Conservation (phyloP, 2,329 filamentous ascomycete genomes). For the Beauveria varroae region DNA sequence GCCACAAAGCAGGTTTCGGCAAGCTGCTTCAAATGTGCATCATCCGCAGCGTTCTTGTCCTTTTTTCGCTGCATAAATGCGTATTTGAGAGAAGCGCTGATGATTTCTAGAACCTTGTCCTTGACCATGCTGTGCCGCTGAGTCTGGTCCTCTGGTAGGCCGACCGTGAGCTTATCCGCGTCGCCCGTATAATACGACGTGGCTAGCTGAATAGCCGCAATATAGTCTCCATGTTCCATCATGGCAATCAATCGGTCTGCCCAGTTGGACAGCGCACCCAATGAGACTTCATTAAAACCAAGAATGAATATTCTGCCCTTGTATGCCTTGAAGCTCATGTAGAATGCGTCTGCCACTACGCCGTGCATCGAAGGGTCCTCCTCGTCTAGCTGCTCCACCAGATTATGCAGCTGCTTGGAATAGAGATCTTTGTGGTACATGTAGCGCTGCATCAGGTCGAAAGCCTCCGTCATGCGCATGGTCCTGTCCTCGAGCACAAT, state of each 20-base stretch:
- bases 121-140: slow-evolving; percentile 74
- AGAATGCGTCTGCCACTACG: slow-evolving; percentile 93
- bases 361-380: slow-evolving; percentile 87
- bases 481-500: slow-evolving; percentile 85
- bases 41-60: slow-evolving; percentile 36
- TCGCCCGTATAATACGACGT: slow-evolving; percentile 88
- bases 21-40: slow-evolving; percentile 64
- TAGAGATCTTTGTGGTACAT: slow-evolving; percentile 91
- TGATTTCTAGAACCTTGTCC: slow-evolving; percentile 88
- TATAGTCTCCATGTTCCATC: slow-evolving; percentile 96
- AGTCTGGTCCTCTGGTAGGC: slow-evolving; percentile 74
- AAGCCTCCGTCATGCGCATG: slow-evolving; percentile 88
- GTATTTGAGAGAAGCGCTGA: slow-evolving; percentile 84
- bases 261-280: slow-evolving; percentile 94
- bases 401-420: slow-evolving; percentile 71
- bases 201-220: slow-evolving; percentile 82
- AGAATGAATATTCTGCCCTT: slow-evolving; percentile 89
- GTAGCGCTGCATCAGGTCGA: slow-evolving; percentile 84
- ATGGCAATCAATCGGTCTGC: slow-evolving; percentile 85
- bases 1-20: slow-evolving; percentile 78
- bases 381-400: slow-evolving; percentile 85
- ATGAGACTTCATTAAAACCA: slow-evolving; percentile 87
- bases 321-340: slow-evolving; percentile 95
- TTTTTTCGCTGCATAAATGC: slow-evolving; percentile 64
- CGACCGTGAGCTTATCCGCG: slow-evolving; percentile 89